phyloP scores from a whole-genome alignment of 768 basidiomycete genomes.

The Trametes cinnabarina region DNA sequence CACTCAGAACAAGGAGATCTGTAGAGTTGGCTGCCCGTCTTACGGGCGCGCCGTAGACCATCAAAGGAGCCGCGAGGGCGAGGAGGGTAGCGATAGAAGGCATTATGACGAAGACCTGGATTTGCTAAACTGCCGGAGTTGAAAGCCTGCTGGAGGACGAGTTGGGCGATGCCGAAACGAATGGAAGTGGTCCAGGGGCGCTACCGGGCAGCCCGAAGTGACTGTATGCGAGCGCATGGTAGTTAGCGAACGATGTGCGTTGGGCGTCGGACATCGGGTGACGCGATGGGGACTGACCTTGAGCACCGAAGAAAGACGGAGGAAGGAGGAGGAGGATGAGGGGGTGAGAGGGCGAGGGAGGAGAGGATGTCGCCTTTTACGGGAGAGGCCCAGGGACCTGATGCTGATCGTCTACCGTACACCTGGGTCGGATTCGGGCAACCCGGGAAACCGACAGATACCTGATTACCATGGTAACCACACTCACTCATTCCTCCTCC shows the following conservation, averaged over 20 bases:
- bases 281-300: conserved; percentile 8
- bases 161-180: conserved; percentile 21
- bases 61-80: conserved; percentile 27
- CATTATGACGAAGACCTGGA: conserved; percentile 17
- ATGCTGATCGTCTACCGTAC: conserved; percentile 15
- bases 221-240: conserved; percentile 30
- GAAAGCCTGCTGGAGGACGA: conserved; percentile 30
- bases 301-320: conserved; percentile 23
- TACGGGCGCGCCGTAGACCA: conserved; percentile 25
- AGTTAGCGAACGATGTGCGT: conserved; percentile 4
- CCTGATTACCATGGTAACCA: conserved; percentile 20
- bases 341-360: conserved; percentile 14
- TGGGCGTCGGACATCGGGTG: background rate
- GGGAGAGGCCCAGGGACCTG: conserved; percentile 9
- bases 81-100: conserved; percentile 26
- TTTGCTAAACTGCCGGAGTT: conserved; percentile 20
- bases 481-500: background rate
- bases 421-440: conserved; percentile 23
- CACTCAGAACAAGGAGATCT: conserved; percentile 61
- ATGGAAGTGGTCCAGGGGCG: conserved; percentile 49
- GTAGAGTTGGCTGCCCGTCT: conserved; percentile 36
- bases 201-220: conserved; percentile 72
- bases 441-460: conserved; percentile 26
- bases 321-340: conserved; percentile 10
- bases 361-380: conserved; percentile 14